These are phyloP conservation scores for Neckera pumila DNA, from an alignment of 225 moss, liverwort and hornwort species.

Conservation along the genomic window DNA sequence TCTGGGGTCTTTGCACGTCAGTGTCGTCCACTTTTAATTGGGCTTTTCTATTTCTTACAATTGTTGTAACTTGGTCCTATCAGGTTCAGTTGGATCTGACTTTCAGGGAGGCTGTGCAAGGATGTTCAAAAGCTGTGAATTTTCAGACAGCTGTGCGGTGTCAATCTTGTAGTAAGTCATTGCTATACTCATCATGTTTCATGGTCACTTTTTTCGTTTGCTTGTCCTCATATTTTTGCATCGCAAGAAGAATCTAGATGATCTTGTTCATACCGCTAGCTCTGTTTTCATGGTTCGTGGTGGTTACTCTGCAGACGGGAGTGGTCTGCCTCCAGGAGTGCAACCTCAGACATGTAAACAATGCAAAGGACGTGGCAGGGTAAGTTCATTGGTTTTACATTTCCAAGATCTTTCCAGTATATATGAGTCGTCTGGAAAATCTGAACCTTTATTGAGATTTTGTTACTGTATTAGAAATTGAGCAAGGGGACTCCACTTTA, in stretches of 20 bases:
- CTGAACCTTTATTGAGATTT: background rate
- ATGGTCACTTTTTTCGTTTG: background rate
- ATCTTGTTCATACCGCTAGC: background rate
- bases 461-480: background rate
- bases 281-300: background rate
- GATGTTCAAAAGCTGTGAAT: constrained; percentile 61
- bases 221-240: background rate
- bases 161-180: constrained; percentile 55
- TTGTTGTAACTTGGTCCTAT: background rate
- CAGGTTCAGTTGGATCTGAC: constrained; percentile 61
- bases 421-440: background rate
- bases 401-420: background rate
- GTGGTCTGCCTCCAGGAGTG: constrained; percentile 72
- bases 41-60: background rate
- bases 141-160: constrained; percentile 60
- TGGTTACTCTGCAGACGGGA: constrained; percentile 42
- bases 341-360: constrained; percentile 43
- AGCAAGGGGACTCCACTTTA: background rate
- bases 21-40: background rate
- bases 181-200: background rate
- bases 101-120: constrained; percentile 77
- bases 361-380: constrained; percentile 78
- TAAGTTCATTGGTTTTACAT: background rate
- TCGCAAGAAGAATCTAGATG: background rate
- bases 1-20: background rate